Evolutionary conservation across 2,329 filamentous ascomycete species (phyloP), one percentile per base, ranked within the genome.

Genomic region (Cladosporium colombiae): DNA sequence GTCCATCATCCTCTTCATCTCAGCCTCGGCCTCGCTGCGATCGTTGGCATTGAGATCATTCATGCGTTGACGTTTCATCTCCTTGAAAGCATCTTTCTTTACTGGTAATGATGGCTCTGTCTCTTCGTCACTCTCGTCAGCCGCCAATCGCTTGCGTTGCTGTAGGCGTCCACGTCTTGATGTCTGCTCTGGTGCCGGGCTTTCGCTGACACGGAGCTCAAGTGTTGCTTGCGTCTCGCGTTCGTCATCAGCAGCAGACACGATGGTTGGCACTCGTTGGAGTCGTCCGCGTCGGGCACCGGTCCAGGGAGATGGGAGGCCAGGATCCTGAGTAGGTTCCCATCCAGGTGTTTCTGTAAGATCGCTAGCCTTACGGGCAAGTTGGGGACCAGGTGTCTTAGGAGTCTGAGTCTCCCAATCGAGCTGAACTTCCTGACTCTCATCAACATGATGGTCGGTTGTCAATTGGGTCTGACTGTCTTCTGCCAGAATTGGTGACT

Each of bases 1-100:
- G 70, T 98, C 87, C 44, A 99, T 84, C 85, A 97, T 91, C 76
- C 90, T 93, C 78, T 92, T 93, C 78, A 90, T 91, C 79, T 97
- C 86, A 72, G 93, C 96, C 61, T 84, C 82, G 71, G 86, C 86
- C 72, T 85, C 85, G 73, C 84, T 79, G 6, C 69, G 70, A 55
- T 76, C 75, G 18, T 71, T 71, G 25, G 70, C 71, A 35, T 70
- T 73, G 37, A 76, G 71, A 81, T 80, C 68, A 81, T 84, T 49
- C 76, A 81, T 6, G 86, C 85, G 3, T 85, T 88, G 73, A 89
- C 89, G 70, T 86, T 87, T 70, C 86, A 97, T 87, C 40, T 89
- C 78, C 64, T 85, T 82, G 75, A 95, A 96, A 0, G 89, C 91
- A 69, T 76, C 70, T 44, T 71, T 72, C 52, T 83, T 81, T 2